phyloP scores from a whole-genome alignment of 2,329 filamentous ascomycete genomes.

The Verruconis gallopava region DNA sequence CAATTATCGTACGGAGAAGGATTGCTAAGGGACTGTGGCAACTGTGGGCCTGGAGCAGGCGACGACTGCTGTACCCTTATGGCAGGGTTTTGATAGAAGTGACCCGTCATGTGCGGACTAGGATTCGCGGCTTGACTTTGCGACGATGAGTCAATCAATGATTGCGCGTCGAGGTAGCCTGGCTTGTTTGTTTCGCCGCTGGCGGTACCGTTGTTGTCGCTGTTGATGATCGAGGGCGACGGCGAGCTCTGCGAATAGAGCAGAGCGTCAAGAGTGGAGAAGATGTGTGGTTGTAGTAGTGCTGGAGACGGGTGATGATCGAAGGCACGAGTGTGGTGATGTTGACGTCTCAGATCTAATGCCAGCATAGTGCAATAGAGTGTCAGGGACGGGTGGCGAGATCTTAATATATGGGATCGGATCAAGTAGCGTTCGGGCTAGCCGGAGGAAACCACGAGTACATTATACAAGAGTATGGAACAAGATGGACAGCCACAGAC shows the following conservation, averaged over 20 bases:
- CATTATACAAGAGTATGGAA: not conserved
- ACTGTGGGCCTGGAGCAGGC: constrained; percentile 21
- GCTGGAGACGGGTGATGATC: not conserved
- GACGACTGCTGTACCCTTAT: constrained; percentile 29
- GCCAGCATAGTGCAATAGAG: not conserved
- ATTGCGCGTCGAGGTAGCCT: not conserved
- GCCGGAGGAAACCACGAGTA: not conserved
- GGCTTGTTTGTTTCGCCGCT: no score
- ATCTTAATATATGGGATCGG: not conserved
- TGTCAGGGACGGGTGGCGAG: not conserved
- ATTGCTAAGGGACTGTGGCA: constrained; percentile 6
- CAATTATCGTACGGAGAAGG: not conserved
- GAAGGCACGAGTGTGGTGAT: not conserved
- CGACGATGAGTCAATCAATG: not conserved
- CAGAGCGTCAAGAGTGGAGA: not conserved
- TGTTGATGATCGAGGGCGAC: not conserved
- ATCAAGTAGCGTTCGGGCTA: not conserved
- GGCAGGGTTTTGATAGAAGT: constrained; percentile 22
- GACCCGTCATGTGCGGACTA: constrained; percentile 9
- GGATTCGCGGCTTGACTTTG: not conserved
- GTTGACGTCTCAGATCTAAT: constrained; percentile 1
- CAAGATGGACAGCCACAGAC: not conserved
- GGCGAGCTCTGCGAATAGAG: not conserved
- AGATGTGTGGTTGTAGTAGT: not conserved
- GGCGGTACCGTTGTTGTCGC: not conserved